A percentile compares a stretch with the other conserved stretches of the same genome.
These are phyloP conservation scores for Lichtheimia ramosa DNA, from an alignment of 371 early-diverging fungal species.

Conservation along the genomic window DNA sequence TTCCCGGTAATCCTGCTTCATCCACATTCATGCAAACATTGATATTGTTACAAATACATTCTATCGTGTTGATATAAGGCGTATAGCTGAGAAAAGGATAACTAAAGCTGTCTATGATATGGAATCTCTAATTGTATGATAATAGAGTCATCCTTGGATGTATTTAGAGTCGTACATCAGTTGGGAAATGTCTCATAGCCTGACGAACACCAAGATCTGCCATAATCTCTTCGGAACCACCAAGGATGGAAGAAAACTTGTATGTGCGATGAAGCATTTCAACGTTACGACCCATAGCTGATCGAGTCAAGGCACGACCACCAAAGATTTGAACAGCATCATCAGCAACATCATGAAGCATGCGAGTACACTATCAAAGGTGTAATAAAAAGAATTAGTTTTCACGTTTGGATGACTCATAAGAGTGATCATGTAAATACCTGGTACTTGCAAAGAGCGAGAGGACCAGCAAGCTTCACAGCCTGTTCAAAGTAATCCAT, in stretches of 20 bases:
- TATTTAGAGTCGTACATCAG: slow-evolving; percentile 19
- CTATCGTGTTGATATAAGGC: too few species aligned
- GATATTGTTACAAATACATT: too few species aligned
- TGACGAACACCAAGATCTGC: slow-evolving; percentile 33
- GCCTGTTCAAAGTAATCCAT: slow-evolving; percentile 51
- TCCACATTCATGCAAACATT: too few species aligned
- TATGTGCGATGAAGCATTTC: slow-evolving; percentile 44
- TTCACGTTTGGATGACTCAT: too few species aligned
- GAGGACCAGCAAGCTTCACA: slow-evolving; percentile 53
- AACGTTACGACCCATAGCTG: slow-evolving; percentile 50
- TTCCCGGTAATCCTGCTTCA: too few species aligned
- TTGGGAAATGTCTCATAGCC: slow-evolving; percentile 27
- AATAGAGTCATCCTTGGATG: background rate
- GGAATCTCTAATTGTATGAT: too few species aligned
- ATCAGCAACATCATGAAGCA: slow-evolving; percentile 46
- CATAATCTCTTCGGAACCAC: slow-evolving; percentile 76
- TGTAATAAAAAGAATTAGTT: background rate
- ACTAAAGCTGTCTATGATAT: too few species aligned
- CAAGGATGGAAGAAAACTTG: slow-evolving; percentile 71
- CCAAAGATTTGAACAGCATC: slow-evolving; percentile 61
- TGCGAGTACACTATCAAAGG: slow-evolving; percentile 35
- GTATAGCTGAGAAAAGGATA: too few species aligned
- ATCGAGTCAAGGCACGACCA: slow-evolving; percentile 56
- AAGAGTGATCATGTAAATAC: too few species aligned
- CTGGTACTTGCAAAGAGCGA: slow-evolving; percentile 53